A percentile compares a stretch with the other conserved stretches of the same genome.
These are phyloP conservation scores for Hypoxylon perforatum DNA, from an alignment of 495 filamentous ascomycete genomes.

Conservation along the genomic window DNA sequence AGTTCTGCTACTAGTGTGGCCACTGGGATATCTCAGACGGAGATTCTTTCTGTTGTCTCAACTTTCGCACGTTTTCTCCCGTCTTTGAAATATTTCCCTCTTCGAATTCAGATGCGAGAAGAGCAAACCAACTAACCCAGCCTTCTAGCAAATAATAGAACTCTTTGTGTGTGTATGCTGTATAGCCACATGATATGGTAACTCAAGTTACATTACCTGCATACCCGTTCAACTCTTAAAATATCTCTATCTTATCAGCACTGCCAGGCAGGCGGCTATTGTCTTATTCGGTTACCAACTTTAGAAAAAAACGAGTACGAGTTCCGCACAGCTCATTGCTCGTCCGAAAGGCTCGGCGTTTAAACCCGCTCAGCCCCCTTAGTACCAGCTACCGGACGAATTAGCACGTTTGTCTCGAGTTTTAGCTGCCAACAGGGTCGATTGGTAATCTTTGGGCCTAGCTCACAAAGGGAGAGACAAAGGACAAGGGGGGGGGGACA, in stretches of 20 bases:
- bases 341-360: slow-evolving; percentile 24
- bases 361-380: slow-evolving; percentile 33
- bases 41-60: slow-evolving; percentile 23
- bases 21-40: slow-evolving; percentile 25
- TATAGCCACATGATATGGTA: slow-evolving; percentile 26
- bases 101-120: background rate
- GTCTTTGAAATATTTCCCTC: slow-evolving; percentile 2
- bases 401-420: slow-evolving; percentile 16
- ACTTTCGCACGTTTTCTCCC: slow-evolving; percentile 11
- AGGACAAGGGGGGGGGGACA: slow-evolving; percentile 20
- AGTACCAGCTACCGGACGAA: slow-evolving; percentile 24
- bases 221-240: slow-evolving; percentile 31
- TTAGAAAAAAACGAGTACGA: slow-evolving; percentile 40
- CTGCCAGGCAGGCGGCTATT: slow-evolving; percentile 11
- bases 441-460: slow-evolving; percentile 37
- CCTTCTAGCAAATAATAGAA: too few species aligned
- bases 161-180: background rate
- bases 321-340: slow-evolving; percentile 16
- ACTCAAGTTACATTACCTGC: slow-evolving; percentile 3
- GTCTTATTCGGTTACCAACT: slow-evolving; percentile 14
- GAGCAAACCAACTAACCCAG: slow-evolving; percentile 1
- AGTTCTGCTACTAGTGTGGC: slow-evolving; percentile 21
- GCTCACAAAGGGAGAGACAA: slow-evolving; percentile 25
- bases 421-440: slow-evolving; percentile 20
- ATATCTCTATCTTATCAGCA: slow-evolving; percentile 30